Conservation (phyloP, 176 grass and related monocot species). For the Leersia perrieri region DNA sequence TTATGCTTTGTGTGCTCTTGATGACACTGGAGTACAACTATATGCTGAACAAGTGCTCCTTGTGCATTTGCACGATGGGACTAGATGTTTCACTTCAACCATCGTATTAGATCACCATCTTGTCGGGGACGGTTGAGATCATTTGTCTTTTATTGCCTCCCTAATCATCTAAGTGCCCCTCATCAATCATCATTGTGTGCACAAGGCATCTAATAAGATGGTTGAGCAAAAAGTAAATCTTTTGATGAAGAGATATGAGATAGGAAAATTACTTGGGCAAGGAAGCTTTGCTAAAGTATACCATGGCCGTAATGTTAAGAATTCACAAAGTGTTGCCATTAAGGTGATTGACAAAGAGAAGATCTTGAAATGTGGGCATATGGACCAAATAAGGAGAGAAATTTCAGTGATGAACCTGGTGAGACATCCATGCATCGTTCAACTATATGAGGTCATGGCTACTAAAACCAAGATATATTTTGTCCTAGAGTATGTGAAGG, state of each 20-base stretch:
- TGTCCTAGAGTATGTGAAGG: slow-evolving; percentile 76
- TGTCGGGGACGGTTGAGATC: slow-evolving; percentile 63
- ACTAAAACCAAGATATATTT: slow-evolving; percentile 95
- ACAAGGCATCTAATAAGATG: slow-evolving; percentile 42
- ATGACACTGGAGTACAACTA: slow-evolving; percentile 39
- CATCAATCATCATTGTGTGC: background rate
- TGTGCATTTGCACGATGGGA: slow-evolving; percentile 30
- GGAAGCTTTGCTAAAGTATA: slow-evolving; percentile 98
- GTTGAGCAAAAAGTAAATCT: slow-evolving; percentile 60
- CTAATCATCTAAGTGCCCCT: background rate
- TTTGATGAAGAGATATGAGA: slow-evolving; percentile 73
- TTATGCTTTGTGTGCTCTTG: slow-evolving; percentile 31
- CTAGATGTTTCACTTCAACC: slow-evolving; percentile 30
- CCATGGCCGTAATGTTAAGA: slow-evolving; percentile 55
- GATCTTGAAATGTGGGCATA: slow-evolving; percentile 68
- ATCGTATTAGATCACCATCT: slow-evolving; percentile 47
- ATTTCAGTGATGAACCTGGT: slow-evolving; percentile 89
- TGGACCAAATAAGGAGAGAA: slow-evolving; percentile 82
- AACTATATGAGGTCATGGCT: slow-evolving; percentile 94
- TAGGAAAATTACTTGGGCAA: slow-evolving; percentile 79
- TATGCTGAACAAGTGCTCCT: slow-evolving; percentile 21
- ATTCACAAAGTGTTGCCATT: slow-evolving; percentile 72
- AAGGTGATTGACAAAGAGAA: slow-evolving; percentile 97
- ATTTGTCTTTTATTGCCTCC: background rate
- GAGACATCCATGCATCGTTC: slow-evolving; percentile 73